phyloP scores from a whole-genome alignment of 2,329 filamentous ascomycete genomes.

The Botrytis cinerea region DNA sequence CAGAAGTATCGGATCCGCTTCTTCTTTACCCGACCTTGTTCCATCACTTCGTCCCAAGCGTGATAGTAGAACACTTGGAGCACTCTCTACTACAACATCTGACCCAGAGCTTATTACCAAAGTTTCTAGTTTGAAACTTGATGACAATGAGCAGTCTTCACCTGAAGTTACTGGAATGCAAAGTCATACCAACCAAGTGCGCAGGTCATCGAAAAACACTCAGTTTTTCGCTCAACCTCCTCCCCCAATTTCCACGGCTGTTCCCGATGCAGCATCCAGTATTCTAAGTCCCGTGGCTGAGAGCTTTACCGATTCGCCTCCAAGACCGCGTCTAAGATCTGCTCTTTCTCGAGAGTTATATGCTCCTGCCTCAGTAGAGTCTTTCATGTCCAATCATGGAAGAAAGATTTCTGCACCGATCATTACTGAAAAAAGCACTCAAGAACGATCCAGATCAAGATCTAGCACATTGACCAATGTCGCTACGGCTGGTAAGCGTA shows the following conservation, averaged over 20 bases:
- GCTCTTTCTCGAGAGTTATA: slow-evolving; percentile 10
- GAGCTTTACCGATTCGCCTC: slow-evolving; percentile 24
- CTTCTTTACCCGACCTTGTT: slow-evolving; percentile 42
- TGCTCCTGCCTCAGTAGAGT: slow-evolving; percentile 3
- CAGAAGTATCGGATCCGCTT: slow-evolving; percentile 36
- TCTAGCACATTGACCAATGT: slow-evolving; percentile 30
- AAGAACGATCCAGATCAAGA: slow-evolving; percentile 31
- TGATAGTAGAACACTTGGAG: slow-evolving; percentile 23
- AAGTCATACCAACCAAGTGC: slow-evolving; percentile 28
- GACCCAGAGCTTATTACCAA: slow-evolving; percentile 26
- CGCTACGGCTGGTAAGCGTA: slow-evolving; percentile 29
- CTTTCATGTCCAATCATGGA: slow-evolving; percentile 30
- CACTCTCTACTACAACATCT: slow-evolving; percentile 2
- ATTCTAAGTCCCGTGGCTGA: slow-evolving; percentile 39
- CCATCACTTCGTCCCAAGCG: slow-evolving; percentile 32
- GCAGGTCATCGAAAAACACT: slow-evolving; percentile 29
- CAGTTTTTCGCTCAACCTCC: slow-evolving; percentile 25
- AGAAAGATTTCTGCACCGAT: slow-evolving; percentile 39
- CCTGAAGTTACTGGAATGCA: slow-evolving; percentile 25
- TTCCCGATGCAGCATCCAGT: slow-evolving; percentile 16
- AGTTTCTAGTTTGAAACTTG: slow-evolving; percentile 17
- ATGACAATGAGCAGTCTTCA: slow-evolving; percentile 26
- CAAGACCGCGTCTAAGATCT: slow-evolving; percentile 2
- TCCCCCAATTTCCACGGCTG: slow-evolving; percentile 2
- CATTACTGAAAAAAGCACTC: slow-evolving; percentile 26